Percentiles rank a stretch among this genome's conserved stretches.
These are phyloP conservation scores for Pseudonectria foliicola DNA, from an alignment of 2,329 filamentous ascomycete species.

Conservation along the genomic window DNA sequence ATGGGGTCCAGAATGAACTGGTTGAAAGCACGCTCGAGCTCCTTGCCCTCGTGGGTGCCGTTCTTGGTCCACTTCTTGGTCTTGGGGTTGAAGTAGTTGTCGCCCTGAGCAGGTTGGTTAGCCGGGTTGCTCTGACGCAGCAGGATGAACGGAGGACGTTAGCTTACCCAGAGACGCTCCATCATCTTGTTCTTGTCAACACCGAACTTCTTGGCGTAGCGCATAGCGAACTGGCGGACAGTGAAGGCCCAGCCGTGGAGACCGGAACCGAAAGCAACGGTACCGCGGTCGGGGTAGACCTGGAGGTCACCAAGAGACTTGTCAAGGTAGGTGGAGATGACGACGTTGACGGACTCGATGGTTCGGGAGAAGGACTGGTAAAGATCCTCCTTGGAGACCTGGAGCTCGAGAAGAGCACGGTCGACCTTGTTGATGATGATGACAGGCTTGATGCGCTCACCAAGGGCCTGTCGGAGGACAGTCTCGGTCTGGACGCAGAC, in stretches of 20 bases:
- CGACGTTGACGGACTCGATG: slow-evolving; percentile 99
- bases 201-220: slow-evolving; percentile 99
- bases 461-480: slow-evolving; percentile 95
- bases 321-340: slow-evolving; percentile 98
- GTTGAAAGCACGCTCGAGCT: slow-evolving; percentile 97
- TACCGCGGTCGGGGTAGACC: slow-evolving; percentile 96
- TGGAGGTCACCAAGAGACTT: slow-evolving; percentile 95
- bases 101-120: slow-evolving; percentile 46
- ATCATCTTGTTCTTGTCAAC: slow-evolving; percentile 99
- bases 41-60: slow-evolving; percentile 74
- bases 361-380: slow-evolving; percentile 99
- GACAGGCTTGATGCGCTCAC: slow-evolving; percentile 99
- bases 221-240: slow-evolving; percentile 89
- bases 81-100: slow-evolving; percentile 99
- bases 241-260: slow-evolving; percentile 99
- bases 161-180: slow-evolving; percentile 92
- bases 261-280: slow-evolving; percentile 98
- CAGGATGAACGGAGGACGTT: neutral
- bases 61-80: slow-evolving; percentile 99
- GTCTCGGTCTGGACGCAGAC: slow-evolving; percentile 99
- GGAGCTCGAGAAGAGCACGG: slow-evolving; percentile 96
- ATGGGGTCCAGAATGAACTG: slow-evolving; percentile 99
- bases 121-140: no score
- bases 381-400: slow-evolving; percentile 97
- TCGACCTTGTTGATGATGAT: slow-evolving; percentile 99